Evolutionary conservation across 1,284 basidiomycete species (phyloP), one percentile per base, ranked within the genome.

Genomic region (Ustilago shanxiensis): DNA sequence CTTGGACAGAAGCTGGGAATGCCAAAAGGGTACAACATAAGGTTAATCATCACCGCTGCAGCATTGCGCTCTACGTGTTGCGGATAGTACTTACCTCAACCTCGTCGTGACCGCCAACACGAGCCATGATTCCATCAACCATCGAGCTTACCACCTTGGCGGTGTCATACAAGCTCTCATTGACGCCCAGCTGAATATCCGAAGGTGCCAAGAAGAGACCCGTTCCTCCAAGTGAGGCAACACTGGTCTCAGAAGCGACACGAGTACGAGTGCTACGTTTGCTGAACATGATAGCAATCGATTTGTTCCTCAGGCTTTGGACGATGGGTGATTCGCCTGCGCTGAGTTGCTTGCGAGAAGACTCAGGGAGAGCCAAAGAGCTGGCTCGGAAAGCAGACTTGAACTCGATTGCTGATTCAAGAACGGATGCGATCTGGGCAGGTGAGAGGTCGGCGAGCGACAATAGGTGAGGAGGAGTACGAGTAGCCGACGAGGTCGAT

Each of bases 91-190:
- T 53, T 55, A 62, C 51, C 52, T 96, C 95, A 63, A 99, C 92
- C 85, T 99, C 96, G 2, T 90, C 89, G 87, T 99, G 96, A 13
- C 90, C 92, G 7, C 93, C 94, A 1, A 99, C 96, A 53, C 97
- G 92, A 22, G 96, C 97, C 88, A 99, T 98, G 77, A 99, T 94
- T 20, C 96, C 97, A 87, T 98, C 92, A 63, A 92, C 93, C 95
- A 99, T 98, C 18, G 93, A 93, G 20, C 93, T 92, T 16, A 99
- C 93, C 20, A 92, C 89, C 67, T 83, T 86, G 14, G 94, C 92
- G 0, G 93, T 92, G 88, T 99, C 97, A 55, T 92, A 89, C 20
- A 92, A 86, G 47, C 88, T 91, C 89, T 99, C 96, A 87, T 98
- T 99, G 35, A 98, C 95, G 60, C 96, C 96, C 33, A 99, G 89